These are phyloP conservation scores for Talaromyces wortmannii DNA, from an alignment of 495 filamentous ascomycete genomes.

Conservation along the genomic window DNA sequence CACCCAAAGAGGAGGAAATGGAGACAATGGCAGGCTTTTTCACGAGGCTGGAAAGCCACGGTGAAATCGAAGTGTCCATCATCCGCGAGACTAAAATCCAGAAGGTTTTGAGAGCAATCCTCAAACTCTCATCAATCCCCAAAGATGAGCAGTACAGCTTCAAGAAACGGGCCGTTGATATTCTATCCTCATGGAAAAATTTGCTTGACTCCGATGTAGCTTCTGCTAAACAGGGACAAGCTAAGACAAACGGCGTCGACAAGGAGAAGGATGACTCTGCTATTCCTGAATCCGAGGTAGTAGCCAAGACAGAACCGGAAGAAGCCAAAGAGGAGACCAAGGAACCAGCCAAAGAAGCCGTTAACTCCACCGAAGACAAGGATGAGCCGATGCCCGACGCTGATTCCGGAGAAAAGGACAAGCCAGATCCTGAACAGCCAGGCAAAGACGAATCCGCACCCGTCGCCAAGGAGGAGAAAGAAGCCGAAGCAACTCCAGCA, in stretches of 20 bases:
- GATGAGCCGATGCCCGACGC: neutral
- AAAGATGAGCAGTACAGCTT: slow-evolving; percentile 80
- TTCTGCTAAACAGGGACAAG: slow-evolving; percentile 35
- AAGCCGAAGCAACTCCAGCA: neutral
- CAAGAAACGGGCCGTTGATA: slow-evolving; percentile 64
- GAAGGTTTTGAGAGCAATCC: slow-evolving; percentile 86
- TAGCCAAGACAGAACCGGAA: slow-evolving; percentile 19
- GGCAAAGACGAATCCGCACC: neutral
- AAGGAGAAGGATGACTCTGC: slow-evolving; percentile 26
- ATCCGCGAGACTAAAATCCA: slow-evolving; percentile 86
- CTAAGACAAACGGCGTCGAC: slow-evolving; percentile 42
- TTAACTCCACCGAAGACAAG: neutral
- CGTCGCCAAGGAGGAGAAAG: neutral
- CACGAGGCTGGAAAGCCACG: slow-evolving; percentile 67
- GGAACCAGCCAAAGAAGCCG: neutral
- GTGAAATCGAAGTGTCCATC: slow-evolving; percentile 77
- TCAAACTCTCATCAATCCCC: slow-evolving; percentile 75
- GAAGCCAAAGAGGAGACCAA: slow-evolving; percentile 5
- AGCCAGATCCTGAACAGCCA: neutral
- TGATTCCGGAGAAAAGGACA: neutral
- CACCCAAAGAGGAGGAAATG: slow-evolving; percentile 88
- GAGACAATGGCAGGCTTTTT: slow-evolving; percentile 71
- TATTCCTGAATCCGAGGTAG: slow-evolving; percentile 12
- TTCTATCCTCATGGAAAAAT: slow-evolving; percentile 79
- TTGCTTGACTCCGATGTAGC: slow-evolving; percentile 61